Percentiles rank a stretch among this genome's conserved stretches.
Evolutionary conservation across 1,284 basidiomycete genomes (phyloP).

Genomic region (Polyporus tsugae): DNA sequence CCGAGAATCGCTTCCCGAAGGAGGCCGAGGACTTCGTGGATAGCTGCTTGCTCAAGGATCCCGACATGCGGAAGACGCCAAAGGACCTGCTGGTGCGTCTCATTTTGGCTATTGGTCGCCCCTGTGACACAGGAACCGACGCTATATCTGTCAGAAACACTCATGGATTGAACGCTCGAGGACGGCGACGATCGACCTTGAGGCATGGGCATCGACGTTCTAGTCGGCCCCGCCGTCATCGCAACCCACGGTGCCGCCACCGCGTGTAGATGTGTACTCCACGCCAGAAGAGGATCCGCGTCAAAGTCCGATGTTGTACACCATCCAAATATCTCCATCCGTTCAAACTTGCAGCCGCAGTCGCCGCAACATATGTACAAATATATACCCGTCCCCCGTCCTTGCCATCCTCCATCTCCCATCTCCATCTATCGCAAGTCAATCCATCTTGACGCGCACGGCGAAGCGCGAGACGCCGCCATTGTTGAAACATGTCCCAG

Average conservation of each 20-base stretch:
- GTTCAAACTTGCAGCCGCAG: slow-evolving; percentile 9
- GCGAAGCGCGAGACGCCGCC: slow-evolving; percentile 26
- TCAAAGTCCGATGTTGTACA: slow-evolving; percentile 21
- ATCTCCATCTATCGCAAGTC: slow-evolving; percentile 11
- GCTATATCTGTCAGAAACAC: slow-evolving; percentile 53
- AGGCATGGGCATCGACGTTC: slow-evolving; percentile 71
- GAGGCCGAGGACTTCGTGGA: slow-evolving; percentile 85
- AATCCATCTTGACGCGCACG: slow-evolving; percentile 10
- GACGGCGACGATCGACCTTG: slow-evolving; percentile 61
- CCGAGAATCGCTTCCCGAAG: slow-evolving; percentile 72
- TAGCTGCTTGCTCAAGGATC: slow-evolving; percentile 87
- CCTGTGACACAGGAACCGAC: slow-evolving; percentile 4
- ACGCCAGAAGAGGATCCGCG: slow-evolving; percentile 8
- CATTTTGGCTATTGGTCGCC: slow-evolving; percentile 5
- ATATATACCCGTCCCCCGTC: slow-evolving; percentile 28
- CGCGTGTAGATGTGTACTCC: slow-evolving; percentile 21
- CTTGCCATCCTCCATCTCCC: slow-evolving; percentile 11
- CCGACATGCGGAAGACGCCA: slow-evolving; percentile 77
- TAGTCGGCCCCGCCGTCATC: slow-evolving; percentile 35
- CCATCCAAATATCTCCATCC: slow-evolving; percentile 4
- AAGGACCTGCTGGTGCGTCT: slow-evolving; percentile 80
- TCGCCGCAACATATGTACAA: slow-evolving; percentile 25
- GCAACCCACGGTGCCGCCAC: slow-evolving; percentile 14
- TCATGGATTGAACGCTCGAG: slow-evolving; percentile 64
- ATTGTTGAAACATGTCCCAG: slow-evolving; percentile 19